Percentiles rank a stretch among this genome's conserved stretches.
Conservation (phyloP, 306 rosid species). For the Luffa aegyptiaca region DNA sequence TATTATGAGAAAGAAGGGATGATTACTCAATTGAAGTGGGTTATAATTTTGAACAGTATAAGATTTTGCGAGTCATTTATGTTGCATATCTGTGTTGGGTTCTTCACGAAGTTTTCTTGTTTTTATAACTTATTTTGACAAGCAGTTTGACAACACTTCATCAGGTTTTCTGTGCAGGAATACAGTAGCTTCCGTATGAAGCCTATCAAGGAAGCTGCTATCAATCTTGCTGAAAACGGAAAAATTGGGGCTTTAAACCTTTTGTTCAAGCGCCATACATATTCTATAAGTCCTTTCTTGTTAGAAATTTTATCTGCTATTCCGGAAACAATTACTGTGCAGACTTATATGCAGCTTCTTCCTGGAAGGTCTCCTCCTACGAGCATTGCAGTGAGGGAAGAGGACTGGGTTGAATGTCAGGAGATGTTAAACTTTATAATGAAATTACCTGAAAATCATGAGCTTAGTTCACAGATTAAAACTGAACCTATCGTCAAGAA, state of each 20-base stretch:
- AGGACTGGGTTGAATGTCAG: constrained; percentile 98
- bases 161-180: constrained; percentile 98
- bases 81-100: constrained; percentile 2
- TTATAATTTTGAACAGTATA: background rate
- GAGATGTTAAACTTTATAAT: constrained; percentile 52
- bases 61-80: background rate
- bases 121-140: constrained; percentile 48
- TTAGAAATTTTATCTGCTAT: constrained; percentile 74
- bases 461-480: constrained; percentile 41
- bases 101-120: constrained; percentile 12
- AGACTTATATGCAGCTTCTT: constrained; percentile 85
- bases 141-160: constrained; percentile 53
- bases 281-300: constrained; percentile 61
- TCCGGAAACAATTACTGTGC: constrained; percentile 89
- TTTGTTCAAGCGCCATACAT: constrained; percentile 83
- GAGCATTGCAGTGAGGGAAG: constrained; percentile 64
- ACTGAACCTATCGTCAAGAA: constrained; percentile 86
- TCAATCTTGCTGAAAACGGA: constrained; percentile 77
- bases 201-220: constrained; percentile 73
- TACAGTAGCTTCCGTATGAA: constrained; percentile 65
- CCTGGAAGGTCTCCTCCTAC: constrained; percentile 86
- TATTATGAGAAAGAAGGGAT: constrained; percentile 1
- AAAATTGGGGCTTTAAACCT: constrained; percentile 90
- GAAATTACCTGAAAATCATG: constrained; percentile 32
- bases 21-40: background rate